Percentiles rank a stretch among this genome's conserved stretches.
These are phyloP conservation scores for Acanthamoeba royreba DNA, from an alignment of 208 protist genomes.

Conservation along the genomic window DNA sequence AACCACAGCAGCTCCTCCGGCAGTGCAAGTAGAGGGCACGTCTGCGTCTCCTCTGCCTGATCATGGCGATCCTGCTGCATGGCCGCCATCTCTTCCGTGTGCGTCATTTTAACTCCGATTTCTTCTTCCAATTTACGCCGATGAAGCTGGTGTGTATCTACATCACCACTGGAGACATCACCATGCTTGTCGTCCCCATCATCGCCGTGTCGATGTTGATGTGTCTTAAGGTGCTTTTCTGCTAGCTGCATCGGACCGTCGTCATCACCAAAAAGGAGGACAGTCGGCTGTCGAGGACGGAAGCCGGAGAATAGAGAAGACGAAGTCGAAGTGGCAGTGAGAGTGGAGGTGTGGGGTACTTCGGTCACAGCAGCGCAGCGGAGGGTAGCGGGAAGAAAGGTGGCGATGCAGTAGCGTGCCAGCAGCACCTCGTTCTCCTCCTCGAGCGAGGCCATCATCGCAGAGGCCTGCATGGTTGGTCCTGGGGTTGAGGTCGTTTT, in stretches of 20 bases:
- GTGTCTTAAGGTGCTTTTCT: too few relatives aligned
- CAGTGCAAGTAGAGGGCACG: background rate
- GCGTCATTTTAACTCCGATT: too few relatives aligned
- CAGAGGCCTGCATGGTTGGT: background rate
- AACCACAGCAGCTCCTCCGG: background rate
- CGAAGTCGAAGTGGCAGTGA: background rate
- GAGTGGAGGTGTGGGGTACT: background rate
- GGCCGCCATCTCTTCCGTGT: background rate
- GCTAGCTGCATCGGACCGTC: too few relatives aligned
- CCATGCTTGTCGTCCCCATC: too few relatives aligned
- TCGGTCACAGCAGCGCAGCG: background rate
- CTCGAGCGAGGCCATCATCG: background rate
- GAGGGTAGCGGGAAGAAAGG: background rate
- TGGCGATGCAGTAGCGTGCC: background rate
- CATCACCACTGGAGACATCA: too few relatives aligned
- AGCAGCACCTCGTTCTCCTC: constrained; percentile 3
- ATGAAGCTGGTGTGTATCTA: too few relatives aligned
- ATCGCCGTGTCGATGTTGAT: too few relatives aligned
- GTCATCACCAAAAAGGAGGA: too few relatives aligned
- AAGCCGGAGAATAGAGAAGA: background rate
- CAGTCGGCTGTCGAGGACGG: too few relatives aligned
- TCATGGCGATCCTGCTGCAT: background rate
- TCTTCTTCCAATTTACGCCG: too few relatives aligned
- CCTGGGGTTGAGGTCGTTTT: too few relatives aligned
- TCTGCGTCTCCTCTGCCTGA: too few relatives aligned